Evolutionary conservation across 1,139 yeast genomes (phyloP).

Genomic region (Geotrichum carabidarum): DNA sequence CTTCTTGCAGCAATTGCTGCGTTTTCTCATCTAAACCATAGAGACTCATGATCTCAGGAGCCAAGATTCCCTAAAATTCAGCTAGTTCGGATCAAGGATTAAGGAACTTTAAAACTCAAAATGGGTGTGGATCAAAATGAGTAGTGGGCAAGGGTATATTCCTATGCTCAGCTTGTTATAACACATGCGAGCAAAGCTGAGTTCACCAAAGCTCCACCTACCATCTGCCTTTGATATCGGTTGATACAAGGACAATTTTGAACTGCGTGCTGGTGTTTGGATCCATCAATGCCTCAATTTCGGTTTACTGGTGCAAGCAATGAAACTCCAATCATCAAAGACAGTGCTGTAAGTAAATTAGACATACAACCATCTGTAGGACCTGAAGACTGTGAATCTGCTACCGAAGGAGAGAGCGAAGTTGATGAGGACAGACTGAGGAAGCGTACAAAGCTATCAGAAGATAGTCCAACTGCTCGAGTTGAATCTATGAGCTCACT

Average conservation of each 20-base stretch:
- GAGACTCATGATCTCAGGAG: slow-evolving; percentile 27
- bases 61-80: neutral
- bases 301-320: neutral
- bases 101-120: too few relatives aligned
- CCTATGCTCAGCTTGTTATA: too few relatives aligned
- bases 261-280: neutral
- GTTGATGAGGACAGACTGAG: neutral
- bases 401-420: slow-evolving; percentile 2
- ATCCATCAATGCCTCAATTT: neutral
- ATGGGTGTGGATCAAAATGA: too few relatives aligned
- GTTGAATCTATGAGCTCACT: too few relatives aligned
- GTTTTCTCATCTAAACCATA: slow-evolving; percentile 69
- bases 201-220: too few relatives aligned
- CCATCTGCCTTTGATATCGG: too few relatives aligned
- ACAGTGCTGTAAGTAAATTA: slow-evolving; percentile 2
- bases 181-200: too few relatives aligned
- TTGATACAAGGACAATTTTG: too few relatives aligned
- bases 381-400: neutral
- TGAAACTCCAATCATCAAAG: neutral
- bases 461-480: too few relatives aligned
- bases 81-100: neutral
- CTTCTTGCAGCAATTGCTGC: slow-evolving; percentile 58
- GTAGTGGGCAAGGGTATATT: too few relatives aligned
- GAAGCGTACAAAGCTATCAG: neutral
- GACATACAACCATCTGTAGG: neutral